Base-by-base conservation (phyloP, 2,329 filamentous ascomycete genomes). In the Alternaria solani region DNA sequence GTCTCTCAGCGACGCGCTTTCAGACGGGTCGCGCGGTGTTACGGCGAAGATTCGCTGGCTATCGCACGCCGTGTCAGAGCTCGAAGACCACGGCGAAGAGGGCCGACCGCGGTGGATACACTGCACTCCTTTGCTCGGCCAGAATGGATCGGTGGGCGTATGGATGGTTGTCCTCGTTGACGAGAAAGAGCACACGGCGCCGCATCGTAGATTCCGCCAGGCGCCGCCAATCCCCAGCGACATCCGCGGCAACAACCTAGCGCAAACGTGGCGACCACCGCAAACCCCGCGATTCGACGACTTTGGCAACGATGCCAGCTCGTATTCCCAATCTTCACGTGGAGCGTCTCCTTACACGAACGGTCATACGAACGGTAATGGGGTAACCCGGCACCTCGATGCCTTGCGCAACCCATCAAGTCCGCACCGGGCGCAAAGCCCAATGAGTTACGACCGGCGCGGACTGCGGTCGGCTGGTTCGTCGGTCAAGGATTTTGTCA, bases 121-220 rank as follows among this genome's bases (percentile, higher is more conserved):
- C 74, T 91, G 89, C 71, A 93, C 91, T 23, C 91, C 91, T 3
- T 79, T 93, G 4, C 78, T 91, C 4, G 90, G 89, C 3, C 83
- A 84, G 42, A 88, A 88, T 63, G 88, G 89, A 2, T 81, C 85
- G 4, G 87, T 93, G 0, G 91, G 91, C 16, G 90, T 92, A 0
- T 93, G 91, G 91, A 91, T 93, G 88, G 83, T 93, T 6, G 84
- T 93, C 0, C 82, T 93, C 14, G 87, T 92, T 4, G 89, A 92
- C 63, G 88, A 77, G 54, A 74, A 77, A n/a, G 75, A 75, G 20
- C 53, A 65, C 14, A 14, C 52, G 2, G 55, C 57, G 7, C 64
- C 69, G 12, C 60, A 55, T 23, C 68, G 74, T 25, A 55, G 72
- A 8, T 77, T 77, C 59, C 67, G 74, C 16, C 66, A 67, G 25